Base-by-base conservation (phyloP, 805 yeast species). In the Candida maesae region DNA sequence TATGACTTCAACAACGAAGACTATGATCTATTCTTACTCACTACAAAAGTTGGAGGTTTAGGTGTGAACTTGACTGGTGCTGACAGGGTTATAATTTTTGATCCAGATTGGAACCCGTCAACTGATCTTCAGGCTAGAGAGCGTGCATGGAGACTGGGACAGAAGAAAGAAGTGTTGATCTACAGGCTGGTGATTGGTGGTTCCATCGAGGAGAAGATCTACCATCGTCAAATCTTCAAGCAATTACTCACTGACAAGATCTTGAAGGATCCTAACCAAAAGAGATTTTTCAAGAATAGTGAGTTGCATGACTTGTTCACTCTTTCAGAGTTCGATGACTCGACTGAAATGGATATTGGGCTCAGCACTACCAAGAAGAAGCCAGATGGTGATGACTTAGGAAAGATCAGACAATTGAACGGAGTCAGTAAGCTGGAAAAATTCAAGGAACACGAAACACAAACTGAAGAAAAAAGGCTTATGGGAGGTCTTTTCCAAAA, bases 51-150 rank as follows among this genome's bases (percentile, higher is more conserved):
- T 6, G 99, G 99, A 16, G 99, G 99, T 0, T 66, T 93, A 29
- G 99, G 99, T 16, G 86, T 91, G 2, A 91, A 91, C 60, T 61
- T 91, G 34, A 91, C 96, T 0, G 98, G 98, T 3, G 98, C 99
- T 0, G 89, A 89, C 50, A 67, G 98, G 33, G 96, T 91, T 11
- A 87, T 91, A 17, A 91, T 91, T 13, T 91, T 76, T 59, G 99
- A 91, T 56, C 99, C 99, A 0, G 98, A 93, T 63, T 91, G 99
- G 99, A 91, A 91, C 56, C 99, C 99, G 1, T 88, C 96, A 1
- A 93, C 98, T 0, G 99, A 91, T 66, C 73, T 90, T 45, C 99
- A 91, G 63, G 99, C 99, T 0, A 71, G 98, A 45, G 99, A 91
- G 60, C 66, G 99, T 36, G 97, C 98, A 0, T 93, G 98, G 98